phyloP scores from a whole-genome alignment of 108 stramenopile species.

The Skeletonema marinoi region DNA sequence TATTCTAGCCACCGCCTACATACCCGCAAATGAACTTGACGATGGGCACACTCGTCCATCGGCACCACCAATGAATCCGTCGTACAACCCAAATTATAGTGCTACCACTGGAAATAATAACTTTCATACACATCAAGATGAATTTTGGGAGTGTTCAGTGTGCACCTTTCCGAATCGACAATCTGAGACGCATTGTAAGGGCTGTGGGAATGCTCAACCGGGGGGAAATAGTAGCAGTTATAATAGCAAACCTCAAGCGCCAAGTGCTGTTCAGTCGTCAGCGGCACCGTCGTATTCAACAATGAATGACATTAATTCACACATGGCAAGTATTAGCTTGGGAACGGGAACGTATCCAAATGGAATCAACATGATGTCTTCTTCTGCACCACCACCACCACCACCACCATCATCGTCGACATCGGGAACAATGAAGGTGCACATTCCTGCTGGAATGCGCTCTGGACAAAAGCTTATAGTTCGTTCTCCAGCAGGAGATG shows the following conservation, averaged over 20 bases:
- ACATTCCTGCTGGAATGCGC: slow-evolving; percentile 31
- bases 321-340: slow-evolving; percentile 6
- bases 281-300: slow-evolving; percentile 4
- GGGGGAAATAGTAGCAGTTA: background rate
- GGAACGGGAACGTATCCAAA: background rate
- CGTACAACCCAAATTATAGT: slow-evolving; percentile 4
- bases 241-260: background rate
- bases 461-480: slow-evolving; percentile 42
- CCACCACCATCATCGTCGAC: background rate
- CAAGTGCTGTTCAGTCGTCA: background rate
- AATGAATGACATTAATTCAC: slow-evolving; percentile 1
- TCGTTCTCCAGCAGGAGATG: slow-evolving; percentile 27
- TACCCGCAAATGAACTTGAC: background rate
- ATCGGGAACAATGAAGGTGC: slow-evolving; percentile 36
- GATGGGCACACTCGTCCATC: background rate
- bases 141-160: slow-evolving; percentile 30
- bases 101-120: slow-evolving; percentile 1
- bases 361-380: background rate
- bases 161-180: slow-evolving; percentile 36
- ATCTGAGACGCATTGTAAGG: slow-evolving; percentile 22
- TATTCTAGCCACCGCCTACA: background rate
- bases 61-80: slow-evolving; percentile 16
- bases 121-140: background rate
- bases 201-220: slow-evolving; percentile 14
- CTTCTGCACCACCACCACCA: background rate